These are phyloP conservation scores for Neonectria faginata DNA, from an alignment of 2,329 filamentous ascomycete genomes.

Conservation along the genomic window DNA sequence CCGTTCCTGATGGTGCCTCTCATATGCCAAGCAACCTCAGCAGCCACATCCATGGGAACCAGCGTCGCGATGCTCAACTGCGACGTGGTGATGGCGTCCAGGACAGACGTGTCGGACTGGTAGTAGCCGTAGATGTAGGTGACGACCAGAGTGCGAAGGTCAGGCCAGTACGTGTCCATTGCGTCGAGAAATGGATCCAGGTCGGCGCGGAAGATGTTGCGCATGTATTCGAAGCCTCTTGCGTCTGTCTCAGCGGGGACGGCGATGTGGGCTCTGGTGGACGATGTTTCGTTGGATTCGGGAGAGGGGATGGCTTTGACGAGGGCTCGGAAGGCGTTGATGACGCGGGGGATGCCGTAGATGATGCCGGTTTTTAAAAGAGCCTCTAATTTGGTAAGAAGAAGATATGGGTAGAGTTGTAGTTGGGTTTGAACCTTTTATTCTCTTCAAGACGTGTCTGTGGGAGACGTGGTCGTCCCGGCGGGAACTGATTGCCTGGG, in stretches of 20 bases:
- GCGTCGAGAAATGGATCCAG: slow-evolving; percentile 40
- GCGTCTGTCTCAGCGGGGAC: slow-evolving; percentile 33
- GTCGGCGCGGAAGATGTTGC: slow-evolving; percentile 45
- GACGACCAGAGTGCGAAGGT: slow-evolving; percentile 41
- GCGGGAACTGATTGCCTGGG: slow-evolving; percentile 14
- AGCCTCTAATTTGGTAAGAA: slow-evolving; percentile 13
- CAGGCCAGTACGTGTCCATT: slow-evolving; percentile 44
- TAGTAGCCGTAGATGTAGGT: slow-evolving; percentile 45
- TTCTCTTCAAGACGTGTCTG: slow-evolving; percentile 26
- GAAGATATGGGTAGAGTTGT: no score
- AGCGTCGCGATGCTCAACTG: slow-evolving; percentile 43
- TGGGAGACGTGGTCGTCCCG: slow-evolving; percentile 27
- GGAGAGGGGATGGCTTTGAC: slow-evolving; percentile 35
- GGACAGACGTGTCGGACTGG: slow-evolving; percentile 41
- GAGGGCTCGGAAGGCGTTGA: slow-evolving; percentile 43
- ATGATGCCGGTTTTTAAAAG: slow-evolving; percentile 44
- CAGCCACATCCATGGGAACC: slow-evolving; percentile 44
- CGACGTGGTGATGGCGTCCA: slow-evolving; percentile 39
- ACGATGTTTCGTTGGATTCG: slow-evolving; percentile 37
- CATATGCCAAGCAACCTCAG: slow-evolving; percentile 46
- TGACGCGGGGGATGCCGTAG: slow-evolving; percentile 44
- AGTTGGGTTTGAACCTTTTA: slow-evolving; percentile 9
- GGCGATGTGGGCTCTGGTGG: slow-evolving; percentile 33
- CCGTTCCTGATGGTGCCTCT: slow-evolving; percentile 42
- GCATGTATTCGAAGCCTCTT: slow-evolving; percentile 41